Conservation (phyloP, 495 filamentous ascomycete genomes). For the Hyaloscypha bicolor region DNA sequence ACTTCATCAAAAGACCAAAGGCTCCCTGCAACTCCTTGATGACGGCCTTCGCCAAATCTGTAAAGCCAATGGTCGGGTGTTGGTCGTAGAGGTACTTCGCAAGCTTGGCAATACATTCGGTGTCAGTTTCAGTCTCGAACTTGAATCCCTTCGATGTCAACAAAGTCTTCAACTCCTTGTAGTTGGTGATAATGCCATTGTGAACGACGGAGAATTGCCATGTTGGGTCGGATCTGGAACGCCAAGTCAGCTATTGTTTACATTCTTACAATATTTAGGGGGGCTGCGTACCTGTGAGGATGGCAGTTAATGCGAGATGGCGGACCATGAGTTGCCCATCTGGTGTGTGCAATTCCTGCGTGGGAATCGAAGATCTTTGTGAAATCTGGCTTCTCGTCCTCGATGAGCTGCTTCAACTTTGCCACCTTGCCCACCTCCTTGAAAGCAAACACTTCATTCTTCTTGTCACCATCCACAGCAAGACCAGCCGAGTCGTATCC, state of each 20-base stretch:
- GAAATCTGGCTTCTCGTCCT: conserved; percentile 74
- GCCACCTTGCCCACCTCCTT: conserved; percentile 99
- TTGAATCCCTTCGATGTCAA: conserved; percentile 93
- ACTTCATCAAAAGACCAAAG: conserved; percentile 95
- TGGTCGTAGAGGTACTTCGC: conserved; percentile 98
- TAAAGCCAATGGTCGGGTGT: conserved; percentile 93
- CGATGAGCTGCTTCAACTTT: conserved; percentile 89
- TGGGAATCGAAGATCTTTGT: conserved; percentile 95
- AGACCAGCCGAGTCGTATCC: conserved; percentile 97
- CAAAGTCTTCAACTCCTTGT: conserved; percentile 96
- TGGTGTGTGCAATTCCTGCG: conserved; percentile 96
- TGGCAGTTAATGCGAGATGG: conserved; percentile 96
- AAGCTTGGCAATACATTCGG: conserved; percentile 98
- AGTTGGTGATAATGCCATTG: conserved; percentile 99
- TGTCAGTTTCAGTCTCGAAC: conserved; percentile 99
- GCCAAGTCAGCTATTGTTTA: not conserved
- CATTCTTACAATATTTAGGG: not conserved
- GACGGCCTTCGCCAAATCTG: conserved; percentile 92
- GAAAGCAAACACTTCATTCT: conserved; percentile 94
- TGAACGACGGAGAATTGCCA: conserved; percentile 98
- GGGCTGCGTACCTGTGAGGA: conserved; percentile 78
- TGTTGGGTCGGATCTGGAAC: conserved; percentile 65
- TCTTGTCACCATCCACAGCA: conserved; percentile 96
- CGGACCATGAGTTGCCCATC: conserved; percentile 96
- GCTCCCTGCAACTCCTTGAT: conserved; percentile 98